A percentile compares a stretch with the other conserved stretches of the same genome.
phyloP scores from a whole-genome alignment of 495 filamentous ascomycete species.

The Trichoderma asperelloides region DNA sequence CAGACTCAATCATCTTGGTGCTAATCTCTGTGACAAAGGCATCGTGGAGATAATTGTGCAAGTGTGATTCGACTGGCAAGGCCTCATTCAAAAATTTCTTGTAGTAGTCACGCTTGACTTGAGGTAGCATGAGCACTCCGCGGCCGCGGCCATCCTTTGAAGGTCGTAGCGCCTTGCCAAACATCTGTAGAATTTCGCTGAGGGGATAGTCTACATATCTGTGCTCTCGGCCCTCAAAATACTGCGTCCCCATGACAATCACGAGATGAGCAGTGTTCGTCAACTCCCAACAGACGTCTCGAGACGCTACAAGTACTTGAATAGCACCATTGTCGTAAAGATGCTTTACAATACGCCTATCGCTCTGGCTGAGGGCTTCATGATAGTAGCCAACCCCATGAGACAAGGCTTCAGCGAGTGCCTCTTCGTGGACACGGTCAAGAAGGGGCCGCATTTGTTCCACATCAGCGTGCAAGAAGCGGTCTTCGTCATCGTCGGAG shows the following conservation, averaged over 20 bases:
- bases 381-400: conserved; percentile 98
- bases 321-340: conserved; percentile 87
- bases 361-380: conserved; percentile 76
- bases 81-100: conserved; percentile 98
- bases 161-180: conserved; percentile 79
- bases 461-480: conserved; percentile 74
- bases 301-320: conserved; percentile 85
- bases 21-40: conserved; percentile 96
- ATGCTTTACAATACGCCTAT: conserved; percentile 89
- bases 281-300: conserved; percentile 95
- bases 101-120: conserved; percentile 93
- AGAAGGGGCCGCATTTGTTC: conserved; percentile 77
- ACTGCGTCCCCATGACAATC: conserved; percentile 97
- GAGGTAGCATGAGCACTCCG: conserved; percentile 89
- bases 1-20: conserved; percentile 84
- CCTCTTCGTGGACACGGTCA: conserved; percentile 70
- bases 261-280: conserved; percentile 82
- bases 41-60: conserved; percentile 85
- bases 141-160: conserved; percentile 68
- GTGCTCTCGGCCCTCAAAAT: conserved; percentile 93
- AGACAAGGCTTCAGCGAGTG: conserved; percentile 81
- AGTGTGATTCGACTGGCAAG: conserved; percentile 86
- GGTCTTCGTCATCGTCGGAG: conserved; percentile 86
- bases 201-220: conserved; percentile 96
- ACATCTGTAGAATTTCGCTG: conserved; percentile 99